Percentiles rank a stretch among this genome's conserved stretches.
Evolutionary conservation across 805 yeast species (phyloP).

Genomic region (Candida easanensis): DNA sequence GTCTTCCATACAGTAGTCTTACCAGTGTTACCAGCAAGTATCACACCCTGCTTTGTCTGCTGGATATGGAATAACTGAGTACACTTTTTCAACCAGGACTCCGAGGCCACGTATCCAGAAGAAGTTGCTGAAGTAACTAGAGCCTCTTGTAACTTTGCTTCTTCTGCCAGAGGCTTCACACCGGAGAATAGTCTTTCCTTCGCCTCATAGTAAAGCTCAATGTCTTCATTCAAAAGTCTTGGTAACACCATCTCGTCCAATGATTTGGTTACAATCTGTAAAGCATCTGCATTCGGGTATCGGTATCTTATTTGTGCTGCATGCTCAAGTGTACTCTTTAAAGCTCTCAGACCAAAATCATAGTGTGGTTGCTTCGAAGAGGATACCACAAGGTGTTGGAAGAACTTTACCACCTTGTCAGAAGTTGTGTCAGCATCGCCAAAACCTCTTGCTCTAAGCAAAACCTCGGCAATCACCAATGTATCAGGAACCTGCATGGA

Average conservation of each 20-base stretch:
- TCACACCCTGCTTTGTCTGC: conserved; percentile 69
- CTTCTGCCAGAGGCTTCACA: conserved; percentile 33
- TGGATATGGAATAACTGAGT: conserved; percentile 62
- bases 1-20: conserved; percentile 56
- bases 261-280: conserved; percentile 44
- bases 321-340: conserved; percentile 61
- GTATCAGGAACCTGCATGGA: conserved; percentile 74
- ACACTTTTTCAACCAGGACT: conserved; percentile 51
- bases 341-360: conserved; percentile 85
- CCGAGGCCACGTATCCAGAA: conserved; percentile 33
- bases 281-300: conserved; percentile 23
- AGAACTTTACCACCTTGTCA: conserved; percentile 49
- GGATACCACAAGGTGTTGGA: conserved; percentile 37
- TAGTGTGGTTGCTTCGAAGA: conserved; percentile 68
- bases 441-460: conserved; percentile 76
- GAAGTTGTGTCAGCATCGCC: conserved; percentile 44
- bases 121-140: conserved; percentile 30
- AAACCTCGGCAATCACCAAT: conserved; percentile 61
- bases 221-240: conserved; percentile 56
- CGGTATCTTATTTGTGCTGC: conserved; percentile 49
- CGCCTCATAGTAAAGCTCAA: conserved; percentile 25
- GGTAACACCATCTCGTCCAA: conserved; percentile 67
- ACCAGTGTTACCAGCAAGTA: conserved; percentile 76
- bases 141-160: conserved; percentile 27
- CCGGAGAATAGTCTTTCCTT: conserved; percentile 36